Evolutionary conservation across 106 monocot genomes (phyloP), one percentile per base, ranked within the genome.

Genomic region (Phalaenopsis equestris): DNA sequence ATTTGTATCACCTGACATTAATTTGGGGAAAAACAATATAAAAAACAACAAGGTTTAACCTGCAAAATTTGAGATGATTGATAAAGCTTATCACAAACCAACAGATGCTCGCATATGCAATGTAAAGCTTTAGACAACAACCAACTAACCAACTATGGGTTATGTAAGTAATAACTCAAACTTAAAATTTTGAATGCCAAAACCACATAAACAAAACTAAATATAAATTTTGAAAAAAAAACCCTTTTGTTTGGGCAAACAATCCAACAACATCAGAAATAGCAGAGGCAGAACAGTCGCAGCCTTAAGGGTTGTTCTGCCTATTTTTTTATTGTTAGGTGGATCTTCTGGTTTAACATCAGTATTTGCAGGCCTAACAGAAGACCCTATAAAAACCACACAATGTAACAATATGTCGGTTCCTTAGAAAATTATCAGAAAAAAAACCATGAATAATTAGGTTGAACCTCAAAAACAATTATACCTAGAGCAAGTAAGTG

Each of bases 401-500:
- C 12, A 52, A 52, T 3, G 52, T 52, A 52, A 12, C 52, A 52
- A 52, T 49, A 3, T 30, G 30, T 30, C 30, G 0, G 30, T 30
- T 30, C 30, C 30, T 30, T 30, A 30, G 30, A 30, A 30, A 30
- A 30, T 30, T 30, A 52, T 21, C 2, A 56, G 21, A 18, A 5
- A 6, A n/a, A 61, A 30, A 1, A n/a, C n/a, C 61, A 61, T 5
- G 19, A 18, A 21, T 2, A 61, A 52, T 52, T 17, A 21, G 23
- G 55, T 5, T 14, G 12, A 10, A 52, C 14, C 52, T 52, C n/a
- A 48, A 9, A 38, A 21, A 10, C 7, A 24, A 30, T 19, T 65
- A 75, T 39, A 99, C 99, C 93, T 95, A 88, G 81, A 95, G 99
- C 79, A 99, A 81, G 68, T 95, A 99, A 41, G 99, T 91, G 24